Base-by-base conservation (phyloP, 2,329 filamentous ascomycete genomes). In the Arthrobotrys sinensis region DNA sequence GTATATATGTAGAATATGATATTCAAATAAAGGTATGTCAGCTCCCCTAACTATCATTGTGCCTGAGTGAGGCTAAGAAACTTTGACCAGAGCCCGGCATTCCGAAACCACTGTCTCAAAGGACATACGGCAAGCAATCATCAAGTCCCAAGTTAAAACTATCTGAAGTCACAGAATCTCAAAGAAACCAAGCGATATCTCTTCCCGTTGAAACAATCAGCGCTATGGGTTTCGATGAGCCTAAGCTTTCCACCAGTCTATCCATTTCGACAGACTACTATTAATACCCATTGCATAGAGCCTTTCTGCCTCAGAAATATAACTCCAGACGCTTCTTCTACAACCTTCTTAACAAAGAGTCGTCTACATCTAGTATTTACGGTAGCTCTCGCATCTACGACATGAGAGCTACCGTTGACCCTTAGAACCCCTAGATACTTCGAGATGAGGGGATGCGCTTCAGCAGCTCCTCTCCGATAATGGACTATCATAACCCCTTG, bases 91-190 rank as follows among this genome's bases (percentile, higher is more conserved):
- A n/a, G n/a, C 10, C 5, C 6, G 8, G 38, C 19, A 24, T 40
- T 70, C 57, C 64, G 66, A 77, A 77, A 77, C 66, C 16, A 1
- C 5, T 53, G 50, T 71, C 21, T 77, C 57, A 77, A 71, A 71
- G 73, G 34, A 43, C 12, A 14, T 21, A 12, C 34, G 16, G 32
- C n/a, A 52, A 43, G 72, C 73, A 77, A 69, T 69, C 52, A 48
- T 14, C 60, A 21, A 28, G 21, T 32, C 48, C 28, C 8, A 8
- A 21, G 21, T 48, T 19, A 32, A 52, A 11, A 63, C 28, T 24
- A 16, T 36, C 21, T 55, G 19, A 55, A 60, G 43, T 24, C 52
- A 6, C 45, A 63, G 36, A 46, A 64, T n/a, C 45, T 63, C 48
- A 70, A 64, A 76, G 64, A 65, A 48, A 62, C 6, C 12, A 53